Conservation (phyloP, 176 grass and related monocot species). For the Avena sativa region DNA sequence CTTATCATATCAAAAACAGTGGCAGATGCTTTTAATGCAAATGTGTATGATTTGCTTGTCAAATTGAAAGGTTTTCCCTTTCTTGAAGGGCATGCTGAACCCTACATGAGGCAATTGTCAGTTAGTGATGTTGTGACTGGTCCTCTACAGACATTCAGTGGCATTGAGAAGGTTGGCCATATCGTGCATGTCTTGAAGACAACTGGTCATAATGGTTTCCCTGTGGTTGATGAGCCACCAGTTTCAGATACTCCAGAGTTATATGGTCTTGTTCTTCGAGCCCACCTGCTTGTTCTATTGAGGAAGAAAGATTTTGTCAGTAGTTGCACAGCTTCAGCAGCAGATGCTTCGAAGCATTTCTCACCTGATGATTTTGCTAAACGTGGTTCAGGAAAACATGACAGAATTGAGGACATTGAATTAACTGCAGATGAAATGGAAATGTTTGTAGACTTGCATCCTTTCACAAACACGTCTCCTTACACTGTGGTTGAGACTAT, state of each 20-base stretch:
- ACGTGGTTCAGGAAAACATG: constrained; percentile 74
- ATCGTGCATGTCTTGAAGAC: constrained; percentile 81
- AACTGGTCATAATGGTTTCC: constrained; percentile 90
- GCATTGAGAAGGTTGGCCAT: constrained; percentile 82
- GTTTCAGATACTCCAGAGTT: constrained; percentile 69
- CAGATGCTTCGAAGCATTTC: constrained; percentile 63
- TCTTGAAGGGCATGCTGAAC: constrained; percentile 90
- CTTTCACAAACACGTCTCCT: constrained; percentile 88
- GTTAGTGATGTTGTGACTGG: constrained; percentile 94
- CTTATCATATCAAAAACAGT: constrained; percentile 96
- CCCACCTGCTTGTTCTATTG: constrained; percentile 86
- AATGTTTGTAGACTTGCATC: constrained; percentile 95
- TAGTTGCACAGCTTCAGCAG: constrained; percentile 38
- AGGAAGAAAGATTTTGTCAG: constrained; percentile 72
- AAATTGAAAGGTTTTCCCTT: constrained; percentile 93
- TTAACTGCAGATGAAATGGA: constrained; percentile 81
- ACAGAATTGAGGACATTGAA: constrained; percentile 71
- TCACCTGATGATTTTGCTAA: constrained; percentile 78
- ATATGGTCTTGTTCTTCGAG: constrained; percentile 79
- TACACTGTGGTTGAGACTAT: constrained; percentile 97
- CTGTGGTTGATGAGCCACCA: constrained; percentile 80
- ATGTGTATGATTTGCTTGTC: constrained; percentile 87
- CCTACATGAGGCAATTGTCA: constrained; percentile 87
- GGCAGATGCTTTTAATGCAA: constrained; percentile 79
- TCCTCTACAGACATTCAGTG: constrained; percentile 71